Conservation (phyloP, 345 rosid genomes). For the Acer yangbiense region DNA sequence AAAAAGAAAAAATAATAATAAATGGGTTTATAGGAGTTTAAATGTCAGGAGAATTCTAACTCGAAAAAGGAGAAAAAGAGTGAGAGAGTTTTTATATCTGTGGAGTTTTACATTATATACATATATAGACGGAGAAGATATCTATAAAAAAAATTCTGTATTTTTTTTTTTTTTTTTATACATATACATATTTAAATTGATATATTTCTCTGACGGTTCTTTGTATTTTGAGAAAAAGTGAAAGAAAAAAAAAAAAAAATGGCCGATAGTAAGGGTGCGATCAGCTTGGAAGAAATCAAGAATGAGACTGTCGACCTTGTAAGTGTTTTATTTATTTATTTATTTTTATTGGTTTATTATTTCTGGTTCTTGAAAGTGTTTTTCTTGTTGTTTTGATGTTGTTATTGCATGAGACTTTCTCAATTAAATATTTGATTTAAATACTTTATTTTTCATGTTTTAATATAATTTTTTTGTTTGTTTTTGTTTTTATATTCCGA, state of each 20-base stretch:
- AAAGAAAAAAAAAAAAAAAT: conserved; percentile 18
- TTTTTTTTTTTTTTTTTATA: too few relatives aligned
- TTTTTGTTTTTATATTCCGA: too few relatives aligned
- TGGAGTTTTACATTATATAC: too few relatives aligned
- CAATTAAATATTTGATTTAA: too few relatives aligned
- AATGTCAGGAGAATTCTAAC: neutral
- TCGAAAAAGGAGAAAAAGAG: neutral
- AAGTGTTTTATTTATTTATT: conserved; percentile 20
- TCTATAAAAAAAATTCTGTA: too few relatives aligned
- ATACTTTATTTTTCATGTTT: too few relatives aligned
- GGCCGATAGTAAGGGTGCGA: conserved; percentile 32
- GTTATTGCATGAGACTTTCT: neutral
- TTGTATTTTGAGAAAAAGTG: neutral
- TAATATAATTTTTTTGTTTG: too few relatives aligned
- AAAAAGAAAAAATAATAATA: too few relatives aligned
- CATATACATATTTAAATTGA: neutral
- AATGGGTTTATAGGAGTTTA: neutral
- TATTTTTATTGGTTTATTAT: neutral
- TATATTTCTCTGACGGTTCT: neutral
- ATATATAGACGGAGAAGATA: too few relatives aligned
- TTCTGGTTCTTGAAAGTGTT: neutral
- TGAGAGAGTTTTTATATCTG: neutral
- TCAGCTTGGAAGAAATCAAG: conserved; percentile 60
- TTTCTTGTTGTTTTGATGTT: neutral
- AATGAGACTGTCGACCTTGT: conserved; percentile 64